phyloP scores from a whole-genome alignment of 2,329 filamentous ascomycete genomes.

The Aspergillus novofumigatus region DNA sequence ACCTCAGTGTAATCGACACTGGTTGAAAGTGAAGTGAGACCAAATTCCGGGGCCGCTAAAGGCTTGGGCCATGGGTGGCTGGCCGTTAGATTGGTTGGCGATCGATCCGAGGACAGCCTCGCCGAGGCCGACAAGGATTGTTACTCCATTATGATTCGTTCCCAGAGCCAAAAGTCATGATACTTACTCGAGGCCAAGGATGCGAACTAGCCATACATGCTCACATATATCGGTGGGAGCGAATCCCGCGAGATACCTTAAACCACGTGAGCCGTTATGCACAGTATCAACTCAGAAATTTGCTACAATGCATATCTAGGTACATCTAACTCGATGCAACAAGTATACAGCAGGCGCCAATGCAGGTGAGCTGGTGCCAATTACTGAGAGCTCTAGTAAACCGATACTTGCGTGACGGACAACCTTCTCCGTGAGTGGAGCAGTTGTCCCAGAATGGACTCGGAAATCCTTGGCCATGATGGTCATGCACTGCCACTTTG shows the following conservation, averaged over 20 bases:
- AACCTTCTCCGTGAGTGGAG: neutral
- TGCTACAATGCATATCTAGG: neutral
- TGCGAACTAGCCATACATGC: too few relatives aligned
- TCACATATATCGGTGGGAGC: neutral
- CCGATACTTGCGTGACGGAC: neutral
- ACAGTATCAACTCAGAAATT: neutral
- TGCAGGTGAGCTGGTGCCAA: neutral
- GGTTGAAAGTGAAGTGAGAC: neutral
- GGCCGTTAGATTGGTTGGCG: neutral
- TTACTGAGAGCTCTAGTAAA: neutral
- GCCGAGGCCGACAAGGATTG: neutral
- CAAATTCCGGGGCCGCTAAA: slow-evolving; percentile 6
- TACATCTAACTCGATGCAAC: neutral
- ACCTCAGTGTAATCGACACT: neutral
- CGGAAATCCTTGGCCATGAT: neutral
- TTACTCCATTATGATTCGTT: neutral
- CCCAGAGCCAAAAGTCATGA: neutral
- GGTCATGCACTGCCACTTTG: neutral
- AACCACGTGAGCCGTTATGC: neutral
- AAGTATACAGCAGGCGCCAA: neutral
- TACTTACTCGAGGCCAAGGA: neutral
- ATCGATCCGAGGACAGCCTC: neutral
- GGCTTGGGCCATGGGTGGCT: slow-evolving; percentile 5
- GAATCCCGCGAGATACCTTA: neutral
- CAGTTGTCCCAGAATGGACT: neutral